These are phyloP conservation scores for Fusarium algeriense DNA, from an alignment of 2,329 filamentous ascomycete genomes.

Conservation along the genomic window DNA sequence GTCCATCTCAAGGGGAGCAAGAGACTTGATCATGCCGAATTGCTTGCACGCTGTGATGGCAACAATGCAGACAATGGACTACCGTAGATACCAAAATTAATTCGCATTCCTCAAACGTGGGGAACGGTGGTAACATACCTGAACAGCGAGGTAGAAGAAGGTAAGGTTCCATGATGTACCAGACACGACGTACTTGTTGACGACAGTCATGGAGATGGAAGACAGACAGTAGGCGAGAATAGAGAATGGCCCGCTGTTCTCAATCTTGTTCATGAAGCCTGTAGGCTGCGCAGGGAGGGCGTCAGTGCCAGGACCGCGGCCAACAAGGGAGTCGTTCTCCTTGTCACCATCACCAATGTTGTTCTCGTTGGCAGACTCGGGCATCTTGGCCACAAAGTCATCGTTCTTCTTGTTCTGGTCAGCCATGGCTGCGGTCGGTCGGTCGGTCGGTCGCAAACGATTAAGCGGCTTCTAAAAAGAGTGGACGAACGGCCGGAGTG, in stretches of 20 bases:
- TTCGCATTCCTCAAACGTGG: not conserved
- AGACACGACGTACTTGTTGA: slow-evolving; percentile 98
- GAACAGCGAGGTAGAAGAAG: slow-evolving; percentile 92
- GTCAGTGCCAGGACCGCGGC: slow-evolving; percentile 37
- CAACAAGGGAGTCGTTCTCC: slow-evolving; percentile 40
- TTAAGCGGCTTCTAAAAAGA: slow-evolving; percentile 29
- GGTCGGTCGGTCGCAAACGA: slow-evolving; percentile 22
- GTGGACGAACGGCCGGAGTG: slow-evolving; percentile 41
- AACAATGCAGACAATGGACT: slow-evolving; percentile 90
- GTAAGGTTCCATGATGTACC: slow-evolving; percentile 93
- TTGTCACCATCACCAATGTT: slow-evolving; percentile 40
- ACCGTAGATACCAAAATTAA: not conserved
- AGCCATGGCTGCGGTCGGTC: slow-evolving; percentile 28
- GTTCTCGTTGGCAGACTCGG: slow-evolving; percentile 26
- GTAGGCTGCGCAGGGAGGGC: slow-evolving; percentile 27
- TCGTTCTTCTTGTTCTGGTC: slow-evolving; percentile 43
- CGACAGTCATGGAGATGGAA: slow-evolving; percentile 99
- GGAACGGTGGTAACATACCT: slow-evolving; percentile 70
- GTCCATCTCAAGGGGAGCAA: slow-evolving; percentile 83
- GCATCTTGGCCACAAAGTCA: slow-evolving; percentile 40
- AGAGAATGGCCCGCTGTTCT: slow-evolving; percentile 82
- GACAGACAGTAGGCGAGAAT: slow-evolving; percentile 92
- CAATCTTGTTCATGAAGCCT: slow-evolving; percentile 58
- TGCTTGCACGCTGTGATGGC: slow-evolving; percentile 88
- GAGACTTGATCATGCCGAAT: slow-evolving; percentile 82